Evolutionary conservation across 2,329 filamentous ascomycete species (phyloP), one percentile per base, ranked within the genome.

Genomic region (Hypomyces perniciosus): DNA sequence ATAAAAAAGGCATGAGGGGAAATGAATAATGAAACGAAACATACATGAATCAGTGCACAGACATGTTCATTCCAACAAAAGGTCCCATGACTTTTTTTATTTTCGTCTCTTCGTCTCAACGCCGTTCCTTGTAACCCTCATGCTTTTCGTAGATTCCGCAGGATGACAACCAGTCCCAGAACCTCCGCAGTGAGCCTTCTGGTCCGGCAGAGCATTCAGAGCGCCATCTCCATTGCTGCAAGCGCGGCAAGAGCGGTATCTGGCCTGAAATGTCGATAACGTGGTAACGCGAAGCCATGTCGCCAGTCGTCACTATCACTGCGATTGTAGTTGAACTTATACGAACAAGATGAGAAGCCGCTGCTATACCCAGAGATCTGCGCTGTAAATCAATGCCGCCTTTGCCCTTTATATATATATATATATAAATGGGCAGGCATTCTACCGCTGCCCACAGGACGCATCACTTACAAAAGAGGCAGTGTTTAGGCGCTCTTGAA

Each of bases 1-100:
- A 74, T 81, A 10, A 78, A 74, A 56, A 78, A 76, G 61, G 31
- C 44, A 27, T 54, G 28, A 44, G 30, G 41, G 20, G 3, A 7
- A 44, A 10, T 3, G 20, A 26, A 40, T 10, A 42, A 42, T 6
- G 27, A 28, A 26, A 42, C 12, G n/a, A 51, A 42, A 10, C 39
- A 42, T 42, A 39, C 44, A 33, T 33, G 35, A 20, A 20, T n/a
- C 12, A 41, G 39, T n/a, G 6, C 37, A n/a, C 35, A 38, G 20
- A 20, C 10, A 38, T 38, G n/a, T 20, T 37, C 35, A 38, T n/a
- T 9, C 8, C 35, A 20, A 20, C 20, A 20, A 20, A 20, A 20
- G 20, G 20, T 20, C 20, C 20, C 20, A 20, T 20, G 20, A 20
- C 35, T 6, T 38, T 12, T 6, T n/a, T n/a, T 20, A 1, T 38